phyloP scores from a whole-genome alignment of 148 eudicot genomes.

The Chenopodium album region DNA sequence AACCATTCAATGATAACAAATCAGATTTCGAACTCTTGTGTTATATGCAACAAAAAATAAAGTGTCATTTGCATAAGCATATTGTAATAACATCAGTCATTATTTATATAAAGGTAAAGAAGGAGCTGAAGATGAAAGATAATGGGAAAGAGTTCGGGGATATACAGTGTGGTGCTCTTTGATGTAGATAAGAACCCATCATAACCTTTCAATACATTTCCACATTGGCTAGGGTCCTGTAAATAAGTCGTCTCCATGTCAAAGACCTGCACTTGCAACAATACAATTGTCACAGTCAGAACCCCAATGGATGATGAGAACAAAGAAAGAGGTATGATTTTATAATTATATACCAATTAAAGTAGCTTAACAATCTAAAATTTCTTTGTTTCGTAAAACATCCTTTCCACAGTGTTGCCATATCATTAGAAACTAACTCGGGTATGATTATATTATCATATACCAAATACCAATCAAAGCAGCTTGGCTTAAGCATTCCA shows the following conservation, averaged over 20 bases:
- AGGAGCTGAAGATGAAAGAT: not conserved
- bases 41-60: not conserved
- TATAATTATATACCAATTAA: no score
- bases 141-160: constrained; percentile 8
- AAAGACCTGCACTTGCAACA: constrained; percentile 55
- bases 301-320: not conserved
- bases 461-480: not conserved
- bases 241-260: constrained; percentile 95
- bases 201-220: constrained; percentile 93
- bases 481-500: not conserved
- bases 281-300: constrained; percentile 3
- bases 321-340: not conserved
- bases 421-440: not conserved
- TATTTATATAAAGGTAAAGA: not conserved
- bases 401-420: not conserved
- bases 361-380: not conserved
- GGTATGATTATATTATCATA: not conserved
- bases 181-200: constrained; percentile 90
- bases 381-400: not conserved
- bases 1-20: not conserved
- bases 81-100: not conserved
- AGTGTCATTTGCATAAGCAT: not conserved
- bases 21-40: not conserved
- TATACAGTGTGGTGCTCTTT: constrained; percentile 80
- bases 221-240: constrained; percentile 92